A percentile compares a stretch with the other conserved stretches of the same genome.
These are phyloP conservation scores for Calvatia gigantea DNA, from an alignment of 768 basidiomycete genomes.

Conservation along the genomic window DNA sequence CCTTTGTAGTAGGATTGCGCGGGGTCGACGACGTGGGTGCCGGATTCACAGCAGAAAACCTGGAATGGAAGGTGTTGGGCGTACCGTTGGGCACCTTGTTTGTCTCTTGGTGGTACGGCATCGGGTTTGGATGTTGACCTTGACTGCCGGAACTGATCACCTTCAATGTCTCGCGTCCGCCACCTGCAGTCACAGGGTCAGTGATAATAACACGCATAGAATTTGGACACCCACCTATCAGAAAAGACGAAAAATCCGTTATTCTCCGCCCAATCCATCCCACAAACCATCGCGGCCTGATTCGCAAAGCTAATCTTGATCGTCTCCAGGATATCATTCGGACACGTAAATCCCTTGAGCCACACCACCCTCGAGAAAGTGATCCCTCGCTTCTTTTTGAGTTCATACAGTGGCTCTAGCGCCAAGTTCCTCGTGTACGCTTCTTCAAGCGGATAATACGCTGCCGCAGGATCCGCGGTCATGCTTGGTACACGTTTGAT, in stretches of 20 bases:
- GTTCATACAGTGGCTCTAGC: conserved; percentile 84
- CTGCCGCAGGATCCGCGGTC: conserved; percentile 83
- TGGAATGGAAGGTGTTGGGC: conserved; percentile 94
- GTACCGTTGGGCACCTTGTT: conserved; percentile 76
- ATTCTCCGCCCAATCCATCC: conserved; percentile 99
- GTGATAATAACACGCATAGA: background rate
- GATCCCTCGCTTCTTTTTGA: conserved; percentile 71
- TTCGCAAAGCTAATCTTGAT: conserved; percentile 88
- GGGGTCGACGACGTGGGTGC: conserved; percentile 96
- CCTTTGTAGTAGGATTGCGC: conserved; percentile 93
- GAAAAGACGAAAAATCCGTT: conserved; percentile 98
- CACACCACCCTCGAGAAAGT: conserved; percentile 90
- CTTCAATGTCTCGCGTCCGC: conserved; percentile 97
- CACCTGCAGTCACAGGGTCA: conserved; percentile 49
- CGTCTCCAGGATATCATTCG: conserved; percentile 95
- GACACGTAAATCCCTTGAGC: conserved; percentile 99
- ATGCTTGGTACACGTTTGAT: conserved; percentile 90
- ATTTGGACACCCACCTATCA: conserved; percentile 62
- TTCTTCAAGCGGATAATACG: conserved; percentile 96
- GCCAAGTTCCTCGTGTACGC: conserved; percentile 92
- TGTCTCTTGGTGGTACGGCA: conserved; percentile 90
- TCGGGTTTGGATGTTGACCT: conserved; percentile 90
- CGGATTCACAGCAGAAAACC: conserved; percentile 98
- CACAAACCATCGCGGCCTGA: conserved; percentile 96
- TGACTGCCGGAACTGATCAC: conserved; percentile 96